Base-by-base conservation (phyloP, 345 rosid species). In the Ceriops tagal region DNA sequence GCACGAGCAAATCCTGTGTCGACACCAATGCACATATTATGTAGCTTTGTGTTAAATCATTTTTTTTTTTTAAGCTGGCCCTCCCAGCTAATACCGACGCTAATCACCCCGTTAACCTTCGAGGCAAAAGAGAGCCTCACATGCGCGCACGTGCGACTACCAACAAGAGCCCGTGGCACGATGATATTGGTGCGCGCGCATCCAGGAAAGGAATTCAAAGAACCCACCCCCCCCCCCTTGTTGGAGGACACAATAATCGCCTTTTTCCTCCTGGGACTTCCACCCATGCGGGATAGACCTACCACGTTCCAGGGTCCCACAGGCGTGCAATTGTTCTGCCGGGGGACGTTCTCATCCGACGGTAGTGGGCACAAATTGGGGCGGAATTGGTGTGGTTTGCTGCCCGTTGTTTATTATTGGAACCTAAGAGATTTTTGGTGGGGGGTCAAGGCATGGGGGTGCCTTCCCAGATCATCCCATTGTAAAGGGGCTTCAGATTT, bases 81-180 rank as follows among this genome's bases (percentile, higher is more conserved):
- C 21, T 53, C 0, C 8, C 3, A 2, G 4, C 21, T 9, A 22
- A 53, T 53, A 8, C 22, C 58, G 62, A 49, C 53, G 51, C 8
- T 71, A 72, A 67, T 76, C 74, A 73, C 81, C 73, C n/a, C 61
- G 67, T 64, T 65, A 68, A 81, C 74, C 60, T 49, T 66, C 30
- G 63, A 67, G 71, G 73, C 81, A 79, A 76, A 62, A 51, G 71
- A 64, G 67, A 64, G 63, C 26, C 62, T 81, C 89, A 82, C 92
- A 84, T 90, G 96, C 73, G 31, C 69, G 79, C 92, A 87, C 88
- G 90, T 86, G 90, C 69, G 65, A 58, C 34, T 46, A 53, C 21
- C 68, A 65, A 70, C 78, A 78, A 31, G 3, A 37, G 67, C 85
- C 86, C 85, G 88, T 85, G 88, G 83, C 75, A 70, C 70, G 67